These are phyloP conservation scores for Boletellus ananiceps DNA, from an alignment of 768 basidiomycete genomes.

Conservation along the genomic window DNA sequence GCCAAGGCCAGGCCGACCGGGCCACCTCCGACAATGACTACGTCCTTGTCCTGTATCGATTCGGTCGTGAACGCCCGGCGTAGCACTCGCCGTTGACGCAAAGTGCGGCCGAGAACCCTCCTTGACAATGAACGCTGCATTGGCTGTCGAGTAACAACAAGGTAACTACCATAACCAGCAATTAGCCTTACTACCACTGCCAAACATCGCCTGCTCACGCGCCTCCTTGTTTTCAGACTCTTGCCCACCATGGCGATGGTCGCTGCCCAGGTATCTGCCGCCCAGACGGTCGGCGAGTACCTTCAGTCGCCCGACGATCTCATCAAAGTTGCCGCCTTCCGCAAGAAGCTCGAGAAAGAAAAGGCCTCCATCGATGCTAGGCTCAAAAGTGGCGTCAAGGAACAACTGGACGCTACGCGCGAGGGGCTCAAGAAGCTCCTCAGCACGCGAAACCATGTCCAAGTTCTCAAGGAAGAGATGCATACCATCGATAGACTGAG, in stretches of 20 bases:
- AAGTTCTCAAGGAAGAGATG: constrained; percentile 84
- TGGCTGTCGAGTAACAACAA: too few species aligned
- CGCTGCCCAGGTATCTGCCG: constrained; percentile 60
- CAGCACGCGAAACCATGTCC: constrained; percentile 70
- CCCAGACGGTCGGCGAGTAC: constrained; percentile 84
- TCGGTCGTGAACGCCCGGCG: constrained; percentile 18
- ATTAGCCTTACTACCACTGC: too few species aligned
- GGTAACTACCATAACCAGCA: background rate
- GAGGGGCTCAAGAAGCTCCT: constrained; percentile 83
- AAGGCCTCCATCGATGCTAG: constrained; percentile 90
- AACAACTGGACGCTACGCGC: constrained; percentile 86
- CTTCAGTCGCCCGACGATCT: constrained; percentile 94
- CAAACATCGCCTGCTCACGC: background rate
- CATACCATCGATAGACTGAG: constrained; percentile 70
- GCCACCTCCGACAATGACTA: constrained; percentile 94
- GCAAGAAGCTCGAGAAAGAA: constrained; percentile 95
- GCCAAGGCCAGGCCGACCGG: constrained; percentile 89
- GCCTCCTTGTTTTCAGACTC: background rate
- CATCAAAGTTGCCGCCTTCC: constrained; percentile 77
- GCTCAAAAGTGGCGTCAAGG: constrained; percentile 86
- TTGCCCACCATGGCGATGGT: constrained; percentile 37
- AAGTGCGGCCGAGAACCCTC: background rate
- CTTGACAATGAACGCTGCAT: constrained; percentile 5
- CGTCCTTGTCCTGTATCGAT: constrained; percentile 57
- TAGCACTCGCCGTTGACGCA: constrained; percentile 2